Percentiles rank a stretch among this genome's conserved stretches.
Evolutionary conservation across 2,329 filamentous ascomycete genomes (phyloP).

Genomic region (Penicillium sp.): DNA sequence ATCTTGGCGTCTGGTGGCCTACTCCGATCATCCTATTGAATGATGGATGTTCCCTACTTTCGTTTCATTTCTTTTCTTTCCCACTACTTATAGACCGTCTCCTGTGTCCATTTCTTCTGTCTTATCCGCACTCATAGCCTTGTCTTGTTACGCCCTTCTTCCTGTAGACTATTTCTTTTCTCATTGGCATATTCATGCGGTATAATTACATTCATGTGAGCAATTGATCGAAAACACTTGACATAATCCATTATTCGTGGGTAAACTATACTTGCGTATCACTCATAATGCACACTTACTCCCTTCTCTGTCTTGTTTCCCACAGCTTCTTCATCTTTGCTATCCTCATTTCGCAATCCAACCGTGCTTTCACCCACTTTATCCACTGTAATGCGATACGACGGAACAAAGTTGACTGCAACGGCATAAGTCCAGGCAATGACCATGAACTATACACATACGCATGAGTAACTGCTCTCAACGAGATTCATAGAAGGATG

Average conservation of each 20-base stretch:
- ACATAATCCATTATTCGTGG: too few species aligned
- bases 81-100: slow-evolving; percentile 1
- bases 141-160: too few species aligned
- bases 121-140: background rate
- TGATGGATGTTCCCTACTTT: background rate
- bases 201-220: too few species aligned
- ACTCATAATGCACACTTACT: background rate
- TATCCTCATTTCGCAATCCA: slow-evolving; percentile 30
- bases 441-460: slow-evolving; percentile 47
- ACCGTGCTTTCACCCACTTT: slow-evolving; percentile 45
- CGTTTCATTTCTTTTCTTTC: slow-evolving; percentile 2
- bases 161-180: slow-evolving; percentile 3
- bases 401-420: slow-evolving; percentile 60
- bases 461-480: too few species aligned
- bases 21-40: background rate
- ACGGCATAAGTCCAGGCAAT: slow-evolving; percentile 53
- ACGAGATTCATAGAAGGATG: too few species aligned
- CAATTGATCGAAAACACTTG: too few species aligned
- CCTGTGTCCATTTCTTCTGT: slow-evolving; percentile 9
- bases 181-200: slow-evolving; percentile 3
- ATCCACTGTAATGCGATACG: slow-evolving; percentile 60
- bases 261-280: background rate
- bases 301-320: slow-evolving; percentile 15
- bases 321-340: slow-evolving; percentile 26
- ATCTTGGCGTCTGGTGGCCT: background rate